Percentiles rank a stretch among this genome's conserved stretches.
These are phyloP conservation scores for Paecilomyces sp. DNA, from an alignment of 2,329 filamentous ascomycete species.

Conservation along the genomic window DNA sequence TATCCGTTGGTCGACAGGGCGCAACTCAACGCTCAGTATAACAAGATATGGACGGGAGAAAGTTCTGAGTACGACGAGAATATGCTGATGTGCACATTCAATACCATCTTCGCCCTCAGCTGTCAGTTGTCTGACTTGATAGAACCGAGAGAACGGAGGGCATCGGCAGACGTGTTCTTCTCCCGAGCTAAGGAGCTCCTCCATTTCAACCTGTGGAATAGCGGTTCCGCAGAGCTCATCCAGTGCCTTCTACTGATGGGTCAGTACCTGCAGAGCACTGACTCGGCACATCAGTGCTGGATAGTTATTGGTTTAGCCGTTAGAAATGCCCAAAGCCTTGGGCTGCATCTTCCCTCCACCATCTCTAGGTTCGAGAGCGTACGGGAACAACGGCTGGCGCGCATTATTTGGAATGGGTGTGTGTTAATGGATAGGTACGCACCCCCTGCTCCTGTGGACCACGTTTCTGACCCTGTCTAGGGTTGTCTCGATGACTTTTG, in stretches of 20 bases:
- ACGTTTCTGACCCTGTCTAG: conserved; percentile 9
- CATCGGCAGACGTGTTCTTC: conserved; percentile 37
- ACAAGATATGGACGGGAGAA: conserved; percentile 34
- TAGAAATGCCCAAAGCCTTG: conserved; percentile 42
- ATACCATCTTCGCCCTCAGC: conserved; percentile 42
- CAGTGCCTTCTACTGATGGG: conserved; percentile 43
- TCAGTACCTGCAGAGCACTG: conserved; percentile 45
- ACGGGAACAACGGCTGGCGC: conserved; percentile 10
- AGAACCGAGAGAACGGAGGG: conserved; percentile 32
- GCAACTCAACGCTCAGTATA: conserved; percentile 33
- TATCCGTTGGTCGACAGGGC: conserved; percentile 40
- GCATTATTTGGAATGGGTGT: conserved; percentile 30
- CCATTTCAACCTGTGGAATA: conserved; percentile 37
- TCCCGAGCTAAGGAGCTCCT: conserved; percentile 36
- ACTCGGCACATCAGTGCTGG: conserved; percentile 44
- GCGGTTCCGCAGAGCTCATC: conserved; percentile 37
- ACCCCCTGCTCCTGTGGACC: not conserved
- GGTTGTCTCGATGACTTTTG: conserved; percentile 31
- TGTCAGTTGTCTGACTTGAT: conserved; percentile 39
- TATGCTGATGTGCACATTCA: conserved; percentile 39
- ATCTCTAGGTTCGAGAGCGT: conserved; percentile 11
- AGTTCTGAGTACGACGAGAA: conserved; percentile 32
- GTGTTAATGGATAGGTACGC: conserved; percentile 29
- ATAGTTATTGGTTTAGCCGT: conserved; percentile 42
- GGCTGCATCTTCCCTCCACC: conserved; percentile 38